Percentiles rank a stretch among this genome's conserved stretches.
phyloP scores from a whole-genome alignment of 768 basidiomycete genomes.

The Chalciporus pseudorubinellus region DNA sequence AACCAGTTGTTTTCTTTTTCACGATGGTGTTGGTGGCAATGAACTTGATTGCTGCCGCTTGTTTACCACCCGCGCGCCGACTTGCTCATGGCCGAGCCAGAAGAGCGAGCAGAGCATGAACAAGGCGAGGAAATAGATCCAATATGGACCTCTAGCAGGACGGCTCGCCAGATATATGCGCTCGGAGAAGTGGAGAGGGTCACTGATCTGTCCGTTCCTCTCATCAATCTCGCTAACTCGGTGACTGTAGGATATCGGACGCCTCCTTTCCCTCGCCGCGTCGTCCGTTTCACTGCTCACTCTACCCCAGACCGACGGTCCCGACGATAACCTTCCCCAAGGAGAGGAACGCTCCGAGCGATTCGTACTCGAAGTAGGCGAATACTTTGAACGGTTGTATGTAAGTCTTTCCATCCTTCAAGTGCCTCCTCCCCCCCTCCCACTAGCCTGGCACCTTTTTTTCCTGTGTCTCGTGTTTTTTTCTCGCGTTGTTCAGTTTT shows the following conservation, averaged over 20 bases:
- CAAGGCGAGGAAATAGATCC: conserved; percentile 55
- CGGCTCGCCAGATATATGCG: conserved; percentile 77
- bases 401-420: conserved; percentile 43
- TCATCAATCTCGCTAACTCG: not conserved
- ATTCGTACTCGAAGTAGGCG: conserved; percentile 80
- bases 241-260: conserved; percentile 65
- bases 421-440: not conserved
- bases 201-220: conserved; percentile 1
- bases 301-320: conserved; percentile 76
- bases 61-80: too few species aligned
- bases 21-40: too few species aligned
- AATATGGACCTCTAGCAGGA: conserved; percentile 78
- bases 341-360: conserved; percentile 84
- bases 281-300: conserved; percentile 78
- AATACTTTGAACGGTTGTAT: conserved; percentile 81
- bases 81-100: conserved; percentile 27
- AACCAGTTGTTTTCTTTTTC: too few species aligned
- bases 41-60: too few species aligned
- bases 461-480: not conserved
- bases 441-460: not conserved
- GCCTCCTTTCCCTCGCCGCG: conserved; percentile 70
- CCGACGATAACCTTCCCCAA: conserved; percentile 66
- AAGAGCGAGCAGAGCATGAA: conserved; percentile 14
- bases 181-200: conserved; percentile 82
- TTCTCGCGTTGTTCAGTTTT: not conserved